These are phyloP conservation scores for Austroboletus rostrupii DNA, from an alignment of 1,284 basidiomycete species.

Conservation along the genomic window DNA sequence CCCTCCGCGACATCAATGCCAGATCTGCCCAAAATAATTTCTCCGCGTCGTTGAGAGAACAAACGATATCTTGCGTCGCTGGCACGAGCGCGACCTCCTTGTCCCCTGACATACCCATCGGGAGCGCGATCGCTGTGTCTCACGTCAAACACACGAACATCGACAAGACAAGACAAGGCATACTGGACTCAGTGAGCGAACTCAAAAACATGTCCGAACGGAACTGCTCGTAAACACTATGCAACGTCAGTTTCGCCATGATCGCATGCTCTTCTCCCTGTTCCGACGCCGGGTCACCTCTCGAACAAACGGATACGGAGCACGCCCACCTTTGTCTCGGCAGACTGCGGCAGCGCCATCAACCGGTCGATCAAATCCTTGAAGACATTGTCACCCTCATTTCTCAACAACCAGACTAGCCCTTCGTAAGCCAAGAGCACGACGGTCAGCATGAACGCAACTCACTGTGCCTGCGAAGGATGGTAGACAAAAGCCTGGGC, in stretches of 20 bases:
- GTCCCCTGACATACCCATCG: conserved; percentile 68
- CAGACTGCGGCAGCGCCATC: conserved; percentile 52
- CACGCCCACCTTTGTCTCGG: conserved; percentile 51
- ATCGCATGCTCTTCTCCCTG: conserved; percentile 72
- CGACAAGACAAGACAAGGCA: not conserved
- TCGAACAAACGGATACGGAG: not conserved
- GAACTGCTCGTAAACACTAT: conserved; percentile 74
- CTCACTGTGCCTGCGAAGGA: conserved; percentile 75
- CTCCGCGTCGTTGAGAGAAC: conserved; percentile 63
- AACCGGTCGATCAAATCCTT: conserved; percentile 57
- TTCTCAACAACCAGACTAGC: conserved; percentile 71
- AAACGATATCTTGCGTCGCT: conserved; percentile 59
- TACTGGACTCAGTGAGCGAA: conserved; percentile 83
- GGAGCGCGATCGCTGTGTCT: conserved; percentile 71
- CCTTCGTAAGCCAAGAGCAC: not conserved
- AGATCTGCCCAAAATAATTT: conserved; percentile 68
- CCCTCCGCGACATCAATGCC: conserved; percentile 51
- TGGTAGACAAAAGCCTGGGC: conserved; percentile 60
- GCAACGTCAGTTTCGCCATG: conserved; percentile 69
- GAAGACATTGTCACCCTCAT: conserved; percentile 55
- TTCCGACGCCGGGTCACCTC: not conserved
- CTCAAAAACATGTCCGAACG: conserved; percentile 82
- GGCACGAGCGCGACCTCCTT: conserved; percentile 36
- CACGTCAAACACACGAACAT: not conserved
- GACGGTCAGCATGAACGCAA: conserved; percentile 3